Evolutionary conservation across 2,329 filamentous ascomycete species (phyloP), one percentile per base, ranked within the genome.

Genomic region (Neopestalotiopsis sp.): DNA sequence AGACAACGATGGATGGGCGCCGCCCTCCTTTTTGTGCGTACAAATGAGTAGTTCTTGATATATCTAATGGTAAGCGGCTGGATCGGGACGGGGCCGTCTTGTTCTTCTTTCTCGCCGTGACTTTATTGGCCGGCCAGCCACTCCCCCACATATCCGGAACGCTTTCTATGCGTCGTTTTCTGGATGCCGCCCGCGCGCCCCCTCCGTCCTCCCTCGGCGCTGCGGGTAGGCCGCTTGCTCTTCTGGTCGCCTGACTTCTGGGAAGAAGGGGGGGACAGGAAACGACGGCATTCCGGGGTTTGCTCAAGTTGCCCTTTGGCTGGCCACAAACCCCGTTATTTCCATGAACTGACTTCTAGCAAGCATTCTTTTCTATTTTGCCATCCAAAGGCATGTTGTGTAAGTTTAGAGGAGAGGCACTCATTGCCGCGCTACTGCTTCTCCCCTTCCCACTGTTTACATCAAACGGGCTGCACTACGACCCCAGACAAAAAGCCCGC

Each of bases 401-500:
- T 38, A 34, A 67, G 59, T 28, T 28, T 28, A 28, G 24, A 28
- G 24, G 24, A 28, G 2, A 28, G 24, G 24, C 24, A 28, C 24
- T 28, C 24, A 28, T 28, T 28, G 24, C 24, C 24, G 24, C 24
- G 17, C 45, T 9, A 52, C n/a, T 20, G 5, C 45, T 52, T 52
- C 17, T 28, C n/a, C 24, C 65, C n/a, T 49, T 28, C 38, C 56
- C 59, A 34, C n/a, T 42, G 17, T 42, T 60, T 52, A 49, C 58
- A 56, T 67, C 65, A 67, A 38, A 56, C 65, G 45, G 24, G 7
- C 65, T 59, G 57, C 52, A 30, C 34, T 67, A 56, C 65, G 24
- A 67, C 65, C 17, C 65, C 57, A 56, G 52, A 38, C 34, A 60
- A 60, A 24, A 38, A 38, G 10, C 34, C 34, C 34, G 3, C 34